phyloP scores from a whole-genome alignment of 164 flowering plant species.

The Paratinospora sagittata region DNA sequence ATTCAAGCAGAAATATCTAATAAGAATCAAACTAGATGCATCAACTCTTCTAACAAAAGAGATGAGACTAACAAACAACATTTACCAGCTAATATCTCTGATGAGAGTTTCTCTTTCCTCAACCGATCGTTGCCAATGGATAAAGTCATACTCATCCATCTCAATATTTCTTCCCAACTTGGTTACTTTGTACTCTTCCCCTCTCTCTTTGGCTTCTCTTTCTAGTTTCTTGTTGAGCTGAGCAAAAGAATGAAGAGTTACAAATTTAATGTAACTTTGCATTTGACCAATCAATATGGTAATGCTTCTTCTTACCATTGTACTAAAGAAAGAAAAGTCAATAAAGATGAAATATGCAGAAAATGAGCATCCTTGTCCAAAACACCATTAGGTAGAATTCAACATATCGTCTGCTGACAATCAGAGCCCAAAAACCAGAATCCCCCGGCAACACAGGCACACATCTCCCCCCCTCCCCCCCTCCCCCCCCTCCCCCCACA shows the following conservation, averaged over 20 bases:
- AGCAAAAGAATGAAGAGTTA: neutral
- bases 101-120: constrained; percentile 94
- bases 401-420: too few relatives aligned
- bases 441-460: too few relatives aligned
- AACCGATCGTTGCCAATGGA: constrained; percentile 90
- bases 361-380: neutral
- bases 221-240: constrained; percentile 59
- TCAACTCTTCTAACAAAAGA: neutral
- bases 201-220: constrained; percentile 66
- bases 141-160: constrained; percentile 93
- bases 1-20: neutral
- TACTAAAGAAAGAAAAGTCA: neutral
- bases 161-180: constrained; percentile 79
- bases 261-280: neutral
- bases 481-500: too few relatives aligned
- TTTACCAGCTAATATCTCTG: constrained; percentile 93
- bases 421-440: too few relatives aligned
- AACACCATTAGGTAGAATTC: neutral
- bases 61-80: neutral
- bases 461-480: too few relatives aligned
- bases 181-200: constrained; percentile 55
- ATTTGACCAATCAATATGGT: neutral
- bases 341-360: neutral
- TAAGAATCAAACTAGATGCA: neutral
- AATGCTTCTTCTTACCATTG: too few relatives aligned